phyloP scores from a whole-genome alignment of 176 grass and related monocot species.

The Bolboschoenus planiculmis region DNA sequence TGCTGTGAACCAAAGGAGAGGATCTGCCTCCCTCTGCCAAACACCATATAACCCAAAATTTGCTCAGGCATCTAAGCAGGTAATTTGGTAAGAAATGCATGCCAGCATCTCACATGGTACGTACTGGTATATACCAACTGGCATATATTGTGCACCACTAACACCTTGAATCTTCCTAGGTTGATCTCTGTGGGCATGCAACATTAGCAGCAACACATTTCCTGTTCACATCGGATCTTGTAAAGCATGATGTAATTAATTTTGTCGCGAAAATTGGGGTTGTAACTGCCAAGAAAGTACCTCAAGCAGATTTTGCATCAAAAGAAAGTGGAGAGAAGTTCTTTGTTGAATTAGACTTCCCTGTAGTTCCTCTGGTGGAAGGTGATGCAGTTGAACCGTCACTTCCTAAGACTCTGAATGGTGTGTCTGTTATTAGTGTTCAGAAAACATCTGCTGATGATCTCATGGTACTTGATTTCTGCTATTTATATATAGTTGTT shows the following conservation, averaged over 20 bases:
- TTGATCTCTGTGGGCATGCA: constrained; percentile 43
- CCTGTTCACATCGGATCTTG: constrained; percentile 26
- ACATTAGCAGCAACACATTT: constrained; percentile 51
- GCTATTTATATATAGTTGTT: constrained; percentile 9
- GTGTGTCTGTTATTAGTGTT: constrained; percentile 29
- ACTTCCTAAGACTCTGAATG: constrained; percentile 48
- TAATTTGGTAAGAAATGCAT: not conserved
- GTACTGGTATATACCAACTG: not conserved
- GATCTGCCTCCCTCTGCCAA: not conserved
- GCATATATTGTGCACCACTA: not conserved
- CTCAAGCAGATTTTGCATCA: not conserved
- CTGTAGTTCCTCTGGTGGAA: constrained; percentile 20
- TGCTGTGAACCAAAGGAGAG: not conserved
- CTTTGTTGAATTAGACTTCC: constrained; percentile 41
- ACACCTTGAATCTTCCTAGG: constrained; percentile 15
- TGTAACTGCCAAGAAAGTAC: constrained; percentile 30
- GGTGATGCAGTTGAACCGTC: constrained; percentile 24
- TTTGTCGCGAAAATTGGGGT: constrained; percentile 28
- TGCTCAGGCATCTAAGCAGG: not conserved
- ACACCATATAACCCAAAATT: not conserved
- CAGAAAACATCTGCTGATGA: constrained; percentile 26
- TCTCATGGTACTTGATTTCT: constrained; percentile 30
- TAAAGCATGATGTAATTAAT: constrained; percentile 24
- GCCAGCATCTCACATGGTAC: not conserved
- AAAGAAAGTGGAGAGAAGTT: constrained; percentile 16